Conservation (phyloP, 768 basidiomycete species). For the Mycena sanguinolenta region DNA sequence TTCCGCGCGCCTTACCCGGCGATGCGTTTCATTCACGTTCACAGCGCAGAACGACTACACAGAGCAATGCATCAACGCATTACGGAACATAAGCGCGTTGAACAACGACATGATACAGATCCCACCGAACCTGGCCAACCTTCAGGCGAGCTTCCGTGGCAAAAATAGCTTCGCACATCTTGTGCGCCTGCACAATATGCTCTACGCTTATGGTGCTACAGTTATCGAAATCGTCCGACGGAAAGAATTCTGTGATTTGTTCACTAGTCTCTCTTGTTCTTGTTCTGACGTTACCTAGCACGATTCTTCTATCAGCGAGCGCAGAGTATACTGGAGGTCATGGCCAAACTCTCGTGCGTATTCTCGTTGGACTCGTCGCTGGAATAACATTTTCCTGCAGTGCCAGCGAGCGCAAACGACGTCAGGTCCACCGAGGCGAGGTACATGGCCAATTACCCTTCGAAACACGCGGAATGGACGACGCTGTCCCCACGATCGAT, state of each 20-base stretch:
- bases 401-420: constrained; percentile 82
- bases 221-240: constrained; percentile 92
- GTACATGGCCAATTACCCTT: constrained; percentile 91
- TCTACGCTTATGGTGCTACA: constrained; percentile 93
- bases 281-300: constrained; percentile 53
- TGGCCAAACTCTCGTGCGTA: constrained; percentile 88
- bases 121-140: constrained; percentile 69
- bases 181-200: constrained; percentile 86
- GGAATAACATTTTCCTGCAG: constrained; percentile 49
- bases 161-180: constrained; percentile 93
- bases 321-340: constrained; percentile 84
- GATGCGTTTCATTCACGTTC: constrained; percentile 41
- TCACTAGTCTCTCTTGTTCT: neutral
- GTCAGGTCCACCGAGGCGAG: constrained; percentile 88
- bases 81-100: constrained; percentile 83
- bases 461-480: constrained; percentile 84
- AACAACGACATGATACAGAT: constrained; percentile 87
- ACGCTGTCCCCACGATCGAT: constrained; percentile 82
- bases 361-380: neutral
- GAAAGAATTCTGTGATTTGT: constrained; percentile 84
- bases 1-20: neutral
- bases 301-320: constrained; percentile 87
- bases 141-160: constrained; percentile 81
- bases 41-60: constrained; percentile 77
- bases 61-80: constrained; percentile 70